Base-by-base conservation (phyloP, 2,329 filamentous ascomycete species). In the Exophiala spinifera region DNA sequence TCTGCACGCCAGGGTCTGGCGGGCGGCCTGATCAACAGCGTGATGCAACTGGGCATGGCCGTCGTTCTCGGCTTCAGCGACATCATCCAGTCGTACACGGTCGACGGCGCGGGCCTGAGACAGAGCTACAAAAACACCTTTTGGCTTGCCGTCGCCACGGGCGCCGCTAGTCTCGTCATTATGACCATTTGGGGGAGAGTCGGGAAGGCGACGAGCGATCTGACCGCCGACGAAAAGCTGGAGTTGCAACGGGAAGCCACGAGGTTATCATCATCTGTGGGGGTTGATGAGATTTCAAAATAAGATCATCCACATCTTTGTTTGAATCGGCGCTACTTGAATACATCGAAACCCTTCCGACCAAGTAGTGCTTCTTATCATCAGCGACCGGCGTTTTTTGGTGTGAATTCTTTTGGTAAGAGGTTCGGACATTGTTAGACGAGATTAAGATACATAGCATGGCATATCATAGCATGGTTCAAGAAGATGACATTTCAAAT, bases 1-100 rank as follows among this genome's bases (percentile, higher is more conserved):
- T 75, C 76, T 3, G 77, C 80, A 11, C 77, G 83, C 46, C 88
- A 92, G 66, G 87, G 86, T 0, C 74, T 89, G 0, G 88, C 87
- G 0, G 86, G 87, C 1, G 87, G 83, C 0, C 69, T 91, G 43
- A 84, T 88, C 64, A 89, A 88, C 70, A 84, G 81, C 45, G 70
- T 89, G 1, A 67, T 90, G 25, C 87, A 89, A 63, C 75, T 91
- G 7, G 85, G 86, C 8, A 86, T 90, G 63, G 85, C 86, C 1
- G 77, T 91, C 48, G 83, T 84, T 72, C 75, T 91, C 4, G 87
- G 85, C 0, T 79, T 91, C 49, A 83, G 81, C 1, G 88, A 91
- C 66, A 78, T 91, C 10, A 70, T 73, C 17, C 74, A 73, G 17
- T 77, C 80, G 0, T 75, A 77, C 37, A 78, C 78, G 17, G 70